These are phyloP conservation scores for Colletotrichum sojae DNA, from an alignment of 2,329 filamentous ascomycete species.

Conservation along the genomic window DNA sequence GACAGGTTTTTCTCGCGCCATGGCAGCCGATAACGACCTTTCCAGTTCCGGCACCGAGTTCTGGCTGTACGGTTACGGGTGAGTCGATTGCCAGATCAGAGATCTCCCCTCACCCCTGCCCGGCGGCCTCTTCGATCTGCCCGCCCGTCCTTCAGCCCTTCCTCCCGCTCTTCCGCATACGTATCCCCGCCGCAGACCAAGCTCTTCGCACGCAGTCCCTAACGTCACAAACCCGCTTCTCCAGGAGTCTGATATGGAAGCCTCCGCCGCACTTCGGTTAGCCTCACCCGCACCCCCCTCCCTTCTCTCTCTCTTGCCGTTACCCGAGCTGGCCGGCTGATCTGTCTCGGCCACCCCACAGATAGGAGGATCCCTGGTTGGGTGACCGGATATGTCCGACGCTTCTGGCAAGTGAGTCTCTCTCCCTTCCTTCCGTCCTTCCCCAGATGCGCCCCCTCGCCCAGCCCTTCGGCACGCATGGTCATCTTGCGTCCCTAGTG, in stretches of 20 bases:
- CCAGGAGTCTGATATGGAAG: constrained; percentile 94
- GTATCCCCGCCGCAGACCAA: constrained; percentile 30
- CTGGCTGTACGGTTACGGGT: constrained; percentile 99
- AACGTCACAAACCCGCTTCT: constrained; percentile 23
- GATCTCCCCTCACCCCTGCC: constrained; percentile 4
- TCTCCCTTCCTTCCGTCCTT: constrained; percentile 26
- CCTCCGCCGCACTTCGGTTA: constrained; percentile 72
- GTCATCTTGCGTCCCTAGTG: constrained; percentile 15
- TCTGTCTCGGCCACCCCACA: constrained; percentile 53
- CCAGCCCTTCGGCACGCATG: constrained; percentile 27
- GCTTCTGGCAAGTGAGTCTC: constrained; percentile 93
- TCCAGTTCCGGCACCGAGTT: constrained; percentile 73
- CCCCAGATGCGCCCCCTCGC: constrained; percentile 29
- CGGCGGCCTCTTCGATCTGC: constrained; percentile 18
- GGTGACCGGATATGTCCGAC: constrained; percentile 92
- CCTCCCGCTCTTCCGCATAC: constrained; percentile 22
- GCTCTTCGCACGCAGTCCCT: constrained; percentile 21
- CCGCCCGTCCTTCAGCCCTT: constrained; percentile 3
- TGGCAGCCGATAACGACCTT: constrained; percentile 55
- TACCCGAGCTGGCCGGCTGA: constrained; percentile 38
- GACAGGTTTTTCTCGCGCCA: constrained; percentile 34
- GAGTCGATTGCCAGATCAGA: constrained; percentile 48
- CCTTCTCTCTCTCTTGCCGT: constrained; percentile 16
- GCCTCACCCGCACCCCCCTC: constrained; percentile 80
- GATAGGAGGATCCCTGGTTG: constrained; percentile 90